Evolutionary conservation across 352 stramenopile species (phyloP).

Genomic region (Phytophthora vignae): DNA sequence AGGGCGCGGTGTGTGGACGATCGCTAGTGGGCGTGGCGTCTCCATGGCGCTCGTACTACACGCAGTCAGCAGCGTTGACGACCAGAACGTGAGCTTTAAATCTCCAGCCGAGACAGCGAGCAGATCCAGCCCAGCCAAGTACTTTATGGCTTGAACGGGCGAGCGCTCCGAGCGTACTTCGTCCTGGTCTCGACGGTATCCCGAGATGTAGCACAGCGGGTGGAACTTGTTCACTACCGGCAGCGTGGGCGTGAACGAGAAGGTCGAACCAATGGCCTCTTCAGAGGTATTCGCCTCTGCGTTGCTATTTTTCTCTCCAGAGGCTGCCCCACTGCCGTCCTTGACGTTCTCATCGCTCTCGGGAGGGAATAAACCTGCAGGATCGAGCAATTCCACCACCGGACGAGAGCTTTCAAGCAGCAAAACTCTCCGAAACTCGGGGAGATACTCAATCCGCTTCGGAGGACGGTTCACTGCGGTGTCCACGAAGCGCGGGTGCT

Average conservation of each 20-base stretch:
- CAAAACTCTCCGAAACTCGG: constrained; percentile 67
- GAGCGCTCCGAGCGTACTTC: constrained; percentile 79
- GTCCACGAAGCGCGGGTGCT: constrained; percentile 63
- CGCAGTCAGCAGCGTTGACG: constrained; percentile 65
- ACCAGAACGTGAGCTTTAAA: constrained; percentile 85
- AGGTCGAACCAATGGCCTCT: constrained; percentile 5
- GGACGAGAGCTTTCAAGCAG: constrained; percentile 71
- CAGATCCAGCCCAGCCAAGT: constrained; percentile 63
- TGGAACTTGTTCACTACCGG: constrained; percentile 77
- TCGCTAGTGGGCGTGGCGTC: constrained; percentile 63
- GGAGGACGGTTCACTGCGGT: constrained; percentile 59
- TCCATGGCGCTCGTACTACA: constrained; percentile 70
- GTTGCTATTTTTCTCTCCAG: constrained; percentile 16
- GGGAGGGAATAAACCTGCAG: constrained; percentile 45
- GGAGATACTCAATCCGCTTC: constrained; percentile 63
- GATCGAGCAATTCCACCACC: constrained; percentile 74
- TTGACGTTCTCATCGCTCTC: constrained; percentile 40
- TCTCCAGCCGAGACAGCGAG: constrained; percentile 77
- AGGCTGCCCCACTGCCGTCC: not conserved
- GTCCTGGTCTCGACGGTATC: constrained; percentile 82
- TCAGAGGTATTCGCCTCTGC: constrained; percentile 10
- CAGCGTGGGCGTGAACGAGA: constrained; percentile 52
- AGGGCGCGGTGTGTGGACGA: constrained; percentile 71
- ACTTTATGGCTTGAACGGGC: constrained; percentile 79
- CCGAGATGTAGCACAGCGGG: constrained; percentile 68